Conservation (phyloP, 1,284 basidiomycete genomes). For the Hypsizygus ulmarius region DNA sequence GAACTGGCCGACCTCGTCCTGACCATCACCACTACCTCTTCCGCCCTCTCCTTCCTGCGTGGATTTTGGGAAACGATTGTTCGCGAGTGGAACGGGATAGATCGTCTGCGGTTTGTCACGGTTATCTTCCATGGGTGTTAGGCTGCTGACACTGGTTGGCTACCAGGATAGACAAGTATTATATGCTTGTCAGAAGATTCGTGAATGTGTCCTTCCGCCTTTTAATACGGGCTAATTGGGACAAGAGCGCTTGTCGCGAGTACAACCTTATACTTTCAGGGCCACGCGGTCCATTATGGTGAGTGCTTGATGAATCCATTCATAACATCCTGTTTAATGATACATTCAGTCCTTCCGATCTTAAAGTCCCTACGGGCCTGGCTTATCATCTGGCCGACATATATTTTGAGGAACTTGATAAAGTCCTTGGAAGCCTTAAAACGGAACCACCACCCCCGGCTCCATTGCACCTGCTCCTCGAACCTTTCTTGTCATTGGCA, state of each 20-base stretch:
- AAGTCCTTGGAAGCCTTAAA: constrained; percentile 41
- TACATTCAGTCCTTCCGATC: constrained; percentile 61
- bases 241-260: constrained; percentile 46
- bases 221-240: constrained; percentile 73
- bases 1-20: constrained; percentile 84
- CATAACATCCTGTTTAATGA: constrained; percentile 2
- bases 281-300: constrained; percentile 79
- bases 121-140: not conserved
- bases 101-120: constrained; percentile 71
- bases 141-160: constrained; percentile 7
- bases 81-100: constrained; percentile 91
- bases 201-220: constrained; percentile 84
- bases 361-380: constrained; percentile 75
- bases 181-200: constrained; percentile 90
- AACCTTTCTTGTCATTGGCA: constrained; percentile 70
- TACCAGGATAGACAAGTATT: constrained; percentile 92
- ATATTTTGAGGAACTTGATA: constrained; percentile 89
- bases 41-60: constrained; percentile 74
- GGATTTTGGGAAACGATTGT: constrained; percentile 92
- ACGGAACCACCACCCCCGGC: constrained; percentile 37
- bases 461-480: constrained; percentile 59
- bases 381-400: constrained; percentile 88
- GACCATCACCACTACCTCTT: constrained; percentile 55
- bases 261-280: constrained; percentile 68
- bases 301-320: constrained; percentile 23